phyloP scores from a whole-genome alignment of 805 yeast genomes.

The Candida maltosa region DNA sequence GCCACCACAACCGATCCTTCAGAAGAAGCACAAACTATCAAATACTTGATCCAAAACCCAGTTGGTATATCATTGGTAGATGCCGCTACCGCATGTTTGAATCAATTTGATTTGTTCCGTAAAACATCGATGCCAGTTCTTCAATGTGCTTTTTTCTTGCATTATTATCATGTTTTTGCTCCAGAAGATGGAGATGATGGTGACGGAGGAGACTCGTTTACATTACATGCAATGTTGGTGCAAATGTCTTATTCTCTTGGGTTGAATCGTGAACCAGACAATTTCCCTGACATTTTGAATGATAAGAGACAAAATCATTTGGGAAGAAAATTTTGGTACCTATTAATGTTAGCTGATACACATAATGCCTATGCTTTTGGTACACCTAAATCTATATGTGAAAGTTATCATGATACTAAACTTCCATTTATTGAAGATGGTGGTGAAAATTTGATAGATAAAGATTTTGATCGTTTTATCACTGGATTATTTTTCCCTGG shows the following conservation, averaged over 20 bases:
- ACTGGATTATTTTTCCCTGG: constrained; percentile 26
- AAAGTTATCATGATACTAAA: constrained; percentile 48
- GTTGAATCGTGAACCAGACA: constrained; percentile 38
- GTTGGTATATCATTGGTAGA: constrained; percentile 42
- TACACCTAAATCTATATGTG: constrained; percentile 36
- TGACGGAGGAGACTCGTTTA: constrained; percentile 36
- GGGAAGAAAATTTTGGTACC: constrained; percentile 60
- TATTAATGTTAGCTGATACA: constrained; percentile 43
- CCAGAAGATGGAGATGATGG: constrained; percentile 43
- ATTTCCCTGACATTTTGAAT: constrained; percentile 18
- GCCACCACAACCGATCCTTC: constrained; percentile 20
- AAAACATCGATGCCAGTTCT: constrained; percentile 26
- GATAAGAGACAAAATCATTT: constrained; percentile 36
- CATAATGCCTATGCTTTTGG: constrained; percentile 48
- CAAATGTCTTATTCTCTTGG: constrained; percentile 41
- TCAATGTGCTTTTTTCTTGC: constrained; percentile 26
- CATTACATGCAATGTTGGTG: constrained; percentile 22
- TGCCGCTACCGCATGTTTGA: constrained; percentile 53
- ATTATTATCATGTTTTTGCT: constrained; percentile 31
- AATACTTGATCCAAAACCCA: constrained; percentile 44
- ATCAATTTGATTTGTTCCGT: constrained; percentile 50
- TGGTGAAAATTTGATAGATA: constrained; percentile 34
- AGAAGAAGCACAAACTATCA: constrained; percentile 20
- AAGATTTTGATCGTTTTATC: constrained; percentile 39
- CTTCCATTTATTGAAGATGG: constrained; percentile 42